Conservation (phyloP, 1,139 yeast genomes). For the Taphrina flavorubra region DNA sequence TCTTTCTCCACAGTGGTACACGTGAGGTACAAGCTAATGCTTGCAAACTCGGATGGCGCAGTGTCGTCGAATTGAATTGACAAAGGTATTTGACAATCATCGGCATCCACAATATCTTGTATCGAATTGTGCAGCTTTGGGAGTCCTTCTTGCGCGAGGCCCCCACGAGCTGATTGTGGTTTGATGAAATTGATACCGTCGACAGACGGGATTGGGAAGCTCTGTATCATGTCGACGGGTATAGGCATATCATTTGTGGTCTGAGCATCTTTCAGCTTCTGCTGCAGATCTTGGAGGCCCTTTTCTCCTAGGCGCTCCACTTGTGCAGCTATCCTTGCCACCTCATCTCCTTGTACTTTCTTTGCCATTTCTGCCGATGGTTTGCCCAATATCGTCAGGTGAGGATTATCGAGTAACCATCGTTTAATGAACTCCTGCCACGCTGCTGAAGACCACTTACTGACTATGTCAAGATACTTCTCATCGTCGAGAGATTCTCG, state of each 20-base stretch:
- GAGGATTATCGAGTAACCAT: constrained; percentile 67
- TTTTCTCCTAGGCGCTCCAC: constrained; percentile 61
- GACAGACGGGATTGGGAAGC: constrained; percentile 76
- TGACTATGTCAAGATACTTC: constrained; percentile 65
- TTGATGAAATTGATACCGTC: constrained; percentile 72
- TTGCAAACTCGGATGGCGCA: constrained; percentile 72
- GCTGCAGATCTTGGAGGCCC: constrained; percentile 63
- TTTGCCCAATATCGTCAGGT: constrained; percentile 72
- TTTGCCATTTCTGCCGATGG: constrained; percentile 75
- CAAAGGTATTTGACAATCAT: constrained; percentile 61
- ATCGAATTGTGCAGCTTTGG: constrained; percentile 51
- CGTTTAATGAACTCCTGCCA: constrained; percentile 68
- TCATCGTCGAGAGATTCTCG: constrained; percentile 61
- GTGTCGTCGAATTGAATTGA: constrained; percentile 80
- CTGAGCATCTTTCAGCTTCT: constrained; percentile 66
- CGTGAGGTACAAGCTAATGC: constrained; percentile 70
- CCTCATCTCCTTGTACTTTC: constrained; percentile 59
- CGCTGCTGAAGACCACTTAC: constrained; percentile 65
- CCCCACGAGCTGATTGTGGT: constrained; percentile 65
- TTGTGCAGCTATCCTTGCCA: constrained; percentile 59
- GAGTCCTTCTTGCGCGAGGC: constrained; percentile 50
- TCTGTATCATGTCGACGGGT: constrained; percentile 67
- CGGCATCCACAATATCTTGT: constrained; percentile 50
- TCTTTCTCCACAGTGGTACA: constrained; percentile 64
- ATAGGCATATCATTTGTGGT: constrained; percentile 71